Evolutionary conservation across 768 basidiomycete genomes (phyloP).

Genomic region (Lactarius deliciosus): DNA sequence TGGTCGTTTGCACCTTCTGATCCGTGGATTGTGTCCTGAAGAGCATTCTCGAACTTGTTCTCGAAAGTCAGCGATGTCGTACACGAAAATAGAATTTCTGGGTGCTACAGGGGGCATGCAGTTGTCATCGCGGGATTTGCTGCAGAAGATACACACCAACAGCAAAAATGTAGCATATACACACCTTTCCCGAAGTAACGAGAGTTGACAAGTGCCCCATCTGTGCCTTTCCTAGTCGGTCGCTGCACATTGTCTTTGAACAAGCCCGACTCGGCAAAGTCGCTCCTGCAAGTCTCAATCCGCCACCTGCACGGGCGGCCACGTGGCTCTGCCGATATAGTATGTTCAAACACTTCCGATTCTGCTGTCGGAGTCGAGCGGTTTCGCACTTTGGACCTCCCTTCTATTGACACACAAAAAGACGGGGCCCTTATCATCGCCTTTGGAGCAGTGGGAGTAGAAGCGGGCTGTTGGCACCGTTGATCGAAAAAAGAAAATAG

Average conservation of each 20-base stretch:
- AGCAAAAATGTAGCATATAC: slow-evolving; percentile 7
- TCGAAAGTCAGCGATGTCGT: slow-evolving; percentile 65
- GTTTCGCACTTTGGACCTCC: slow-evolving; percentile 16
- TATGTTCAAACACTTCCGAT: slow-evolving; percentile 21
- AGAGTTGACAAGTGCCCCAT: slow-evolving; percentile 25
- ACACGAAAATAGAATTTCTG: slow-evolving; percentile 30
- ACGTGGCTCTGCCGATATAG: slow-evolving; percentile 29
- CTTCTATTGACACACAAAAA: slow-evolving; percentile 25
- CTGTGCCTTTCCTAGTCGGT: slow-evolving; percentile 17
- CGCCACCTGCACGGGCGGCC: slow-evolving; percentile 14
- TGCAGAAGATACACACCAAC: neutral
- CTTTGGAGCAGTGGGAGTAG: slow-evolving; percentile 13
- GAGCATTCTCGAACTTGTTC: slow-evolving; percentile 70
- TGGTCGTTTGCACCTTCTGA: slow-evolving; percentile 78
- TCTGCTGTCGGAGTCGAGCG: slow-evolving; percentile 24
- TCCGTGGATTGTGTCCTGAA: slow-evolving; percentile 60
- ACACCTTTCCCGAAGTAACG: slow-evolving; percentile 10
- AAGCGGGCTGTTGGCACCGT: slow-evolving; percentile 25
- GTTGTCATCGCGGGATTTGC: neutral
- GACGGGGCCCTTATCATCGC: slow-evolving; percentile 22
- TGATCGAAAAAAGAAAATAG: slow-evolving; percentile 25
- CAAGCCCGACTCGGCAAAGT: slow-evolving; percentile 25
- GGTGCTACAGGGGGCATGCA: neutral
- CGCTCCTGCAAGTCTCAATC: slow-evolving; percentile 6
- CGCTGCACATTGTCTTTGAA: slow-evolving; percentile 22